Percentiles rank a stretch among this genome's conserved stretches.
Conservation (phyloP, 768 basidiomycete genomes). For the Russula sp. region DNA sequence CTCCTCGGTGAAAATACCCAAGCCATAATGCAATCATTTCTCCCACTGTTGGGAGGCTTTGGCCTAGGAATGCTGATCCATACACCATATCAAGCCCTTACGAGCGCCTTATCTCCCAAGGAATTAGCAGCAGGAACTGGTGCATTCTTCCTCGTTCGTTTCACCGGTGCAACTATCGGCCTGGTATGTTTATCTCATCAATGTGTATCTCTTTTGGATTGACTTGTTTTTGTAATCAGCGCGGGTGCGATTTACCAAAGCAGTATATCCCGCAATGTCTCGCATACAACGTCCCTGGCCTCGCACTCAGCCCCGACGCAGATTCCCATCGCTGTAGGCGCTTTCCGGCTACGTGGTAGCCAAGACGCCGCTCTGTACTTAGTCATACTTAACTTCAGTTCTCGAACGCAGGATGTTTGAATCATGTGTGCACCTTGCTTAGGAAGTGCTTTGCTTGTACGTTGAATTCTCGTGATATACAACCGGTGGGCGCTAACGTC, state of each 20-base stretch:
- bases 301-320: neutral
- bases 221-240: constrained; percentile 33
- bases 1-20: constrained; percentile 51
- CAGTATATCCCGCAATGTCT: constrained; percentile 4
- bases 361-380: constrained; percentile 1
- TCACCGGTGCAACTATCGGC: constrained; percentile 80
- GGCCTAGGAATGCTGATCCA: constrained; percentile 84
- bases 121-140: constrained; percentile 77
- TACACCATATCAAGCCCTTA: constrained; percentile 78
- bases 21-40: constrained; percentile 42
- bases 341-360: constrained; percentile 17
- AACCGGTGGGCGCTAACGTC: constrained; percentile 8
- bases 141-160: constrained; percentile 82
- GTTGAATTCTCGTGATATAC: neutral
- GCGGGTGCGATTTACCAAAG: constrained; percentile 62
- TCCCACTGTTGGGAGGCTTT: constrained; percentile 65
- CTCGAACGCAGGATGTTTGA: constrained; percentile 20
- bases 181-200: constrained; percentile 44
- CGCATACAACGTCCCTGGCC: neutral
- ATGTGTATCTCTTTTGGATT: constrained; percentile 5
- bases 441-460: constrained; percentile 22
- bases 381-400: constrained; percentile 1
- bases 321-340: constrained; percentile 10
- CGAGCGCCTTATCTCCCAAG: constrained; percentile 52
- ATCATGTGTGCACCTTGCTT: constrained; percentile 23